Evolutionary conservation across 257 asterid species (phyloP).

Genomic region (Solanum pinnatisectum): DNA sequence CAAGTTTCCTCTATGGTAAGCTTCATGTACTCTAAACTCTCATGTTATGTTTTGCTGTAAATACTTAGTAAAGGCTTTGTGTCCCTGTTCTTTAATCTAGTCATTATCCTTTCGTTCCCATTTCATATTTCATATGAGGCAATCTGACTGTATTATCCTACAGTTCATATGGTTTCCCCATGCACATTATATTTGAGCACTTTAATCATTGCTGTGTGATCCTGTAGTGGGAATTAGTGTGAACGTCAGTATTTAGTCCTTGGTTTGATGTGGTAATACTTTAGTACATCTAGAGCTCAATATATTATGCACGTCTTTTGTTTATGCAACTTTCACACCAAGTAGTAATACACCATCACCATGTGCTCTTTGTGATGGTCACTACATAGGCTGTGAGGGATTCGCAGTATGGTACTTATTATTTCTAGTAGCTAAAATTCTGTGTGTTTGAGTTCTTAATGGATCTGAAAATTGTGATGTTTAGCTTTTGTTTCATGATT

Average conservation of each 20-base stretch:
- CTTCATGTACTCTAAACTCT: neutral
- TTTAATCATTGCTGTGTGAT: neutral
- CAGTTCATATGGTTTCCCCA: neutral
- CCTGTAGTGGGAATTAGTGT: neutral
- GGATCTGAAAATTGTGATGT: neutral
- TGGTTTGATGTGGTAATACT: neutral
- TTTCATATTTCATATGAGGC: too few relatives aligned
- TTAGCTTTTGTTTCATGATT: neutral
- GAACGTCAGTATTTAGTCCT: neutral
- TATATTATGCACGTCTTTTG: neutral
- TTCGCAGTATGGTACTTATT: neutral
- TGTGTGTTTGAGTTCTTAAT: neutral
- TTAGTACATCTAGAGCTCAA: neutral
- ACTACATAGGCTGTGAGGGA: neutral
- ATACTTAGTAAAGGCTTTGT: neutral
- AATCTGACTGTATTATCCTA: neutral
- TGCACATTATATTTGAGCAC: neutral
- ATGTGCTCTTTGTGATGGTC: neutral
- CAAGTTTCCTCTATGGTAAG: conserved; percentile 85
- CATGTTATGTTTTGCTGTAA: neutral
- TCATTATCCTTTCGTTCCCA: neutral
- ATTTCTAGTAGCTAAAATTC: neutral
- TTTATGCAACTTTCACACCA: neutral
- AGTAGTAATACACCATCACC: neutral
- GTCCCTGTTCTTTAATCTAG: neutral